Evolutionary conservation across 2,329 filamentous ascomycete species (phyloP), one percentile per base, ranked within the genome.

Genomic region (Sporothrix humicola): DNA sequence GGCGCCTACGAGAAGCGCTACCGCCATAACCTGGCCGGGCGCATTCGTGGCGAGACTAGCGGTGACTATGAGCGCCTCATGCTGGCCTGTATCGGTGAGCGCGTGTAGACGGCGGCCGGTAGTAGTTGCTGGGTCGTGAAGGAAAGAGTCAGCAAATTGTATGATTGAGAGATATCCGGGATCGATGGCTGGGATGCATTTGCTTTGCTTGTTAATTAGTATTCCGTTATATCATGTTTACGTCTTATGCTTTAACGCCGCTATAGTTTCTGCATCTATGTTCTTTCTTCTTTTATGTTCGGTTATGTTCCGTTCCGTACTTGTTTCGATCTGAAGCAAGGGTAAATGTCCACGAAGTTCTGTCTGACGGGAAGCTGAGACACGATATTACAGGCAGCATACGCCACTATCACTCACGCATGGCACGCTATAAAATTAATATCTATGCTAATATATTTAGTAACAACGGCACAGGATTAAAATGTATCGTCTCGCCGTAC

Each of bases 31-130:
- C 82, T 98, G 73, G 86, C 88, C 12, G 85, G 85, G 73, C 86
- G 94, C 66, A 92, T 98, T 79, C 89, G 88, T 79, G 90, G 91
- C 2, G 95, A 98, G 85, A 97, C 93, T 5, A 93, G 92, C 75
- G 93, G 94, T 4, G 92, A 97, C 81, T 97, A 96, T 78, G 87
- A 93, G 83, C 88, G 84, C 77, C 82, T 95, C 78, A 86, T 98
- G 88, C 82, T 97, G 76, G 93, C 92, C n/a, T 88, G 86, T 72
- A 82, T 89, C 69, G 87, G 87, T 20, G 86, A 87, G 77, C 59
- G 69, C 0, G 65, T 75, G 5, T 76, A 73, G 88, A 5, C 83
- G 85, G 73, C 23, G 13, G 52, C 9, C 7, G 6, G 48, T 52
- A n/a, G n/a, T 56, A n/a, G 20, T 23, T 13, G 20, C 10, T 42